Base-by-base conservation (phyloP, 768 basidiomycete genomes). In the Amanita jacksonii region DNA sequence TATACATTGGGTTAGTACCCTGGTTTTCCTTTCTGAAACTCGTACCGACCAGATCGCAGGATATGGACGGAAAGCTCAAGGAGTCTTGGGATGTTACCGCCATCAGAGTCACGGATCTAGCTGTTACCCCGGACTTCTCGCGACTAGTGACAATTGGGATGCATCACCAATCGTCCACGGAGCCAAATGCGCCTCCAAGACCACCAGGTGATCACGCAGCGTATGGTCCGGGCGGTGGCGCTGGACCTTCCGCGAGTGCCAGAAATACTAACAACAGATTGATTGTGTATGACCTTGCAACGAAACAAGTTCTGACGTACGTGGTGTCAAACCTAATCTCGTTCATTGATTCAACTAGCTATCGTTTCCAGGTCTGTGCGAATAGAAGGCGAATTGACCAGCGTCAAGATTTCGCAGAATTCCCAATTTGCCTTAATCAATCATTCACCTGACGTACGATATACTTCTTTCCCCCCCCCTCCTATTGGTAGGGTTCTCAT, bases 381-480 rank as follows among this genome's bases (percentile, higher is more conserved):
- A 27, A 62, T 85, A 52, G 78, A 80, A 35, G 85, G 84, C 20
- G 91, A 93, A 58, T 67, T 92, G 34, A 92, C 90, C 22, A 91
- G 88, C 60, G 80, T 96, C 52, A 84, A 81, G 60, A 70, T 93
- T 27, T 89, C 92, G 12, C 69, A 74, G 43, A 84, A 97, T 63
- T 94, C 90, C 24, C 81, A 78, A 49, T 88, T 78, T 55, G 88
- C 88, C 2, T 68, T 98, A 42, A 75, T 97, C 49, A 94, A 84
- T 57, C 85, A 86, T 56, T 75, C 86, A 30, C 89, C 89, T 5
- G 82, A 91, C 63, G 90, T 89, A 59, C 73, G 80, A 61, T 46
- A 46, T 35, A 40, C 31, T 46, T 48, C 41, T 43, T 45, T 51
- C 47, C 46, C n/a, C n/a, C n/a, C n/a, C n/a, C n/a, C n/a, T n/a